phyloP scores from a whole-genome alignment of 495 filamentous ascomycete species.

The Viridothelium virens region DNA sequence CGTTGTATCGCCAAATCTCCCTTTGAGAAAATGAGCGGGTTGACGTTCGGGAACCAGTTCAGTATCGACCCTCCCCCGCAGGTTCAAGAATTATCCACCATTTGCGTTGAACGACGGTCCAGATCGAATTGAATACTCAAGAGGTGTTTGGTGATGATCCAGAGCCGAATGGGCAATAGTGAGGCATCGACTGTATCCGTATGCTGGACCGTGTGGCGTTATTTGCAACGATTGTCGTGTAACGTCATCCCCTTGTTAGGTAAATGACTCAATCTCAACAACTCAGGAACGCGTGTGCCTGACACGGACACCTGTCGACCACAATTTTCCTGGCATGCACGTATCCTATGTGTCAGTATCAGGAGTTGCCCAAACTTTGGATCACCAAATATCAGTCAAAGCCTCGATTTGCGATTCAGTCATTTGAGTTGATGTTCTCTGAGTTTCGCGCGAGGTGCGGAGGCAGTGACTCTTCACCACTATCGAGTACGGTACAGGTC shows the following conservation, averaged over 20 bases:
- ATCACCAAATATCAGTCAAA: no score
- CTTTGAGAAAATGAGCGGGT: not conserved
- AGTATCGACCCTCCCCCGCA: not conserved
- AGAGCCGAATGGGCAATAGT: not conserved
- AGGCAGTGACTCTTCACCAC: not conserved
- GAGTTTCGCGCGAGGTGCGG: not conserved
- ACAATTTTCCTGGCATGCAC: no score
- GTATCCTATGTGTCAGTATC: no score
- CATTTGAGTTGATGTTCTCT: no score
- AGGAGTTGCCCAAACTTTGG: no score
- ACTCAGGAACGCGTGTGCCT: not conserved
- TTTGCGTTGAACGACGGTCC: not conserved
- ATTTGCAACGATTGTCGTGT: not conserved
- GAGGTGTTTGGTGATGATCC: not conserved
- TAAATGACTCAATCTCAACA: not conserved
- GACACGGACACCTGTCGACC: not conserved
- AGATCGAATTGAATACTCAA: not conserved
- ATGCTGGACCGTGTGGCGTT: not conserved
- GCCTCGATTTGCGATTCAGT: no score
- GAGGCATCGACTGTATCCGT: not conserved
- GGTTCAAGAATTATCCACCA: not conserved
- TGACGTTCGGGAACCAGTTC: constrained; percentile 1
- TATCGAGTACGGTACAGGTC: not conserved
- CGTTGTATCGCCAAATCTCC: not conserved
- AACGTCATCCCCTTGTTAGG: not conserved